Evolutionary conservation across 148 eudicot genomes (phyloP), one percentile per base, ranked within the genome.

Genomic region (Pharnaceum exiguum): DNA sequence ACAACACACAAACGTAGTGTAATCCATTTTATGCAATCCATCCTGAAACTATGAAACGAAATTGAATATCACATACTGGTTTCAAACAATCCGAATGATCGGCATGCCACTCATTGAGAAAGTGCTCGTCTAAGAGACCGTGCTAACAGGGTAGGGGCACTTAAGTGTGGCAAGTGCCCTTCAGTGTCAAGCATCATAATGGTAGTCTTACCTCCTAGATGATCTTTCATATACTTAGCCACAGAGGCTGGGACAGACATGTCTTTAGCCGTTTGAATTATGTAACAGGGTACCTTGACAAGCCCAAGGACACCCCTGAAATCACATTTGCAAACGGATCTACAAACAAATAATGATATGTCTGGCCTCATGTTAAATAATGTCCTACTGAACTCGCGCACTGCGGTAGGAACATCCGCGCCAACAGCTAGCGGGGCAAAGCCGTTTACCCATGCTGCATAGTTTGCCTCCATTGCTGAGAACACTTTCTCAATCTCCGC

Each of bases 351-450:
- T 4, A 91, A 71, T 0, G 98, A 67, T 9, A 91, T 91, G 52
- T 91, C 96, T 0, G 96, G 98, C 67, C 98, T 72, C 95, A 93
- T 89, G 66, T 88, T 93, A 79, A 93, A 88, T 18, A 93, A 47
- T 0, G 98, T 93, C 53, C 98, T 75, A 69, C 98, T 93, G 61
- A 88, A 93, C 46, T 93, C 98, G 0, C 77, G 72, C 29, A 93
- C 98, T 18, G 90, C 98, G 0, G 79, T 77, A 5, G 98, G 96
- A 29, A 88, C 98, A 33, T 93, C 98, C 1, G 98, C 98, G 0
- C 98, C 98, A 13, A 93, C 96, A 0, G 96, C 89, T 16, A 88
- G 55, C 22, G 98, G 98, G 1, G 98, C 96, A 52, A 71, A 93
- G 1, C 96, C 96, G 23, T 63, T 74, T 19, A 88, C 98, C 96